Percentiles rank a stretch among this genome's conserved stretches.
These are phyloP conservation scores for Olyra latifolia DNA, from an alignment of 176 grass and related monocot genomes.

Conservation along the genomic window DNA sequence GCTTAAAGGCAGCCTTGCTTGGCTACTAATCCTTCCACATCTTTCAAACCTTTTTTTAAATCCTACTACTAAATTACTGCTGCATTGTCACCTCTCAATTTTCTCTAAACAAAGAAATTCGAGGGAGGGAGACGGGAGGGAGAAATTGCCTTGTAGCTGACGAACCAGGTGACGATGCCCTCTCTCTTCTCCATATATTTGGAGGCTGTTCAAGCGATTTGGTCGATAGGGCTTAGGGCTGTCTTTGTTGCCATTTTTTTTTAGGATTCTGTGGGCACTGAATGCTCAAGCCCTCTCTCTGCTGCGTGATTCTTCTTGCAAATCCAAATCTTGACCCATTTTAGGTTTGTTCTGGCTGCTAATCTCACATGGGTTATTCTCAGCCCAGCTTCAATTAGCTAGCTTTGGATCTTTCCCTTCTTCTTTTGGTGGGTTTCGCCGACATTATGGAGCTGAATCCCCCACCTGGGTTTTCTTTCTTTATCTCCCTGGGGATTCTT, in stretches of 20 bases:
- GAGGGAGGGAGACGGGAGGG: not conserved
- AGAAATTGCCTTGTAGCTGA: slow-evolving; percentile 8
- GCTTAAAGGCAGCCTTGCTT: slow-evolving; percentile 21
- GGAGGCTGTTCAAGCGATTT: slow-evolving; percentile 12
- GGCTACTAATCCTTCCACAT: slow-evolving; percentile 15
- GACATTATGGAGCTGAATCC: slow-evolving; percentile 10
- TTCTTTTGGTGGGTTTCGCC: not conserved
- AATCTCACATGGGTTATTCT: slow-evolving; percentile 5
- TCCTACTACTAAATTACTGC: not conserved
- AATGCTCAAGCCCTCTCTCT: not conserved
- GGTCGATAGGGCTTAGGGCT: not conserved
- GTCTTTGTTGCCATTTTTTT: not conserved
- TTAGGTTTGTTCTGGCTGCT: not conserved
- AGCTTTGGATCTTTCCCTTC: slow-evolving; percentile 4
- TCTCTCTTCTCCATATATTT: not conserved
- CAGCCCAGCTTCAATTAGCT: not conserved
- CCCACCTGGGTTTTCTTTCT: not conserved
- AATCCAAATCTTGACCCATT: not conserved
- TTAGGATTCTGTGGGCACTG: too few species aligned
- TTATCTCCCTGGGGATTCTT: not conserved
- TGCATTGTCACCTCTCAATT: not conserved
- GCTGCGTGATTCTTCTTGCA: not conserved
- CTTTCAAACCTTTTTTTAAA: not conserved
- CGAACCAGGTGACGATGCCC: slow-evolving; percentile 23
- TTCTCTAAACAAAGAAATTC: not conserved